Evolutionary conservation across 2,329 filamentous ascomycete species (phyloP).

Genomic region (Trichoderma sp.): DNA sequence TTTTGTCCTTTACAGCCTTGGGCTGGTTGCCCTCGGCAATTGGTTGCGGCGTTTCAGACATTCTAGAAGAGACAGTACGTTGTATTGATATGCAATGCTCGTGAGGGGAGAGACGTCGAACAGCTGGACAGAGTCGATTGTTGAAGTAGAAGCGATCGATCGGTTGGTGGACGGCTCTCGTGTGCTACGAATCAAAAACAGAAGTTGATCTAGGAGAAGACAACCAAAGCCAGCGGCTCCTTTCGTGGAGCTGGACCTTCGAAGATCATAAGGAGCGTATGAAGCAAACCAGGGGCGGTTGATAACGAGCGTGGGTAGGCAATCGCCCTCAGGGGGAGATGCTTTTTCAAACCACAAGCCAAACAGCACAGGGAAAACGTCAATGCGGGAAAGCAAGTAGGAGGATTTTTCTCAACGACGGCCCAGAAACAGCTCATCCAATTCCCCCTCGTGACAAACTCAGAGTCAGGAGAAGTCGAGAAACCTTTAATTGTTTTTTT

Average conservation of each 20-base stretch:
- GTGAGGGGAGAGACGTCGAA: constrained; percentile 18
- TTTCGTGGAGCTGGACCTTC: constrained; percentile 30
- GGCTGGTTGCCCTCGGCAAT: constrained; percentile 46
- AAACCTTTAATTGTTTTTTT: constrained; percentile 34
- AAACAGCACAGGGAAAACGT: neutral
- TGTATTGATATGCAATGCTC: neutral
- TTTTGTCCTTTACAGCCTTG: constrained; percentile 76
- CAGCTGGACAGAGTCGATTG: neutral
- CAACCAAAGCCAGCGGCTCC: constrained; percentile 28
- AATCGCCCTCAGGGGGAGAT: constrained; percentile 34
- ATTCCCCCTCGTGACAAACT: constrained; percentile 26
- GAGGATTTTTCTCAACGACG: constrained; percentile 6
- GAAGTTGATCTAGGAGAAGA: constrained; percentile 9
- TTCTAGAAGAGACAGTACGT: constrained; percentile 29
- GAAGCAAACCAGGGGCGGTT: constrained; percentile 39
- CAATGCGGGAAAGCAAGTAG: constrained; percentile 19
- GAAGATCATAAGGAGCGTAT: constrained; percentile 36
- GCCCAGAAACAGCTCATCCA: constrained; percentile 19
- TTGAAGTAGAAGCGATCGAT: constrained; percentile 19
- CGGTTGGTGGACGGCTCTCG: constrained; percentile 9
- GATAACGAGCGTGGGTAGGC: constrained; percentile 39
- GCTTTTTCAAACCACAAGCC: constrained; percentile 9
- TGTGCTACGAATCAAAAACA: constrained; percentile 25
- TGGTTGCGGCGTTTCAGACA: constrained; percentile 42
- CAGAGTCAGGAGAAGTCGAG: constrained; percentile 29